phyloP scores from a whole-genome alignment of 73 alveolate genomes.

The Symbiodinium natans region DNA sequence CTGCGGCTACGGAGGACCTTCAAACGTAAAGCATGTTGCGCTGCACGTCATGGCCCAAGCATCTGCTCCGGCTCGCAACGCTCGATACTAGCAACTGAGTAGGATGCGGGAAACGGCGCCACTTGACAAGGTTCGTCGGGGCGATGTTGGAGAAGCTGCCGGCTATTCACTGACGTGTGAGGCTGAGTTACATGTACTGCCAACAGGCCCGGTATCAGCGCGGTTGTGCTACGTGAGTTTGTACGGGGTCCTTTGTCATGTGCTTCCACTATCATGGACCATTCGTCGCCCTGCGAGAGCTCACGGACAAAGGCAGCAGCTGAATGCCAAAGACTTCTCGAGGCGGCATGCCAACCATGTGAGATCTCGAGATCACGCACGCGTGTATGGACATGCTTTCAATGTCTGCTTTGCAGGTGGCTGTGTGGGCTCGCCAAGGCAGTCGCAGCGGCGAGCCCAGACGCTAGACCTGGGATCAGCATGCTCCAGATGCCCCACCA shows the following conservation, averaged over 20 bases:
- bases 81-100: too few species aligned
- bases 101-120: too few species aligned
- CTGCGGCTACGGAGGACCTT: neutral
- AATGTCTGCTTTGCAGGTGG: neutral
- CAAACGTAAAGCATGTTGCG: neutral
- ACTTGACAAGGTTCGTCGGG: neutral
- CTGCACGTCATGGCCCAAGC: neutral
- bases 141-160: neutral
- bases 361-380: too few species aligned
- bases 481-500: too few species aligned
- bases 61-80: too few species aligned
- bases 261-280: too few species aligned
- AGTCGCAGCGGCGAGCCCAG: neutral
- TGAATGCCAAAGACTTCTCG: neutral
- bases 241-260: too few species aligned
- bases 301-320: neutral
- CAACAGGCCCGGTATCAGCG: too few species aligned
- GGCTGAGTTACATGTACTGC: neutral
- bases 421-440: neutral
- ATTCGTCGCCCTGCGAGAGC: too few species aligned
- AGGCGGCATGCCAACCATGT: neutral
- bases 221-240: too few species aligned
- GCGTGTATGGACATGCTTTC: too few species aligned
- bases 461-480: too few species aligned
- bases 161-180: neutral